Evolutionary conservation across 441 rosid genomes (phyloP).

Genomic region (Dalechampia spathulata): DNA sequence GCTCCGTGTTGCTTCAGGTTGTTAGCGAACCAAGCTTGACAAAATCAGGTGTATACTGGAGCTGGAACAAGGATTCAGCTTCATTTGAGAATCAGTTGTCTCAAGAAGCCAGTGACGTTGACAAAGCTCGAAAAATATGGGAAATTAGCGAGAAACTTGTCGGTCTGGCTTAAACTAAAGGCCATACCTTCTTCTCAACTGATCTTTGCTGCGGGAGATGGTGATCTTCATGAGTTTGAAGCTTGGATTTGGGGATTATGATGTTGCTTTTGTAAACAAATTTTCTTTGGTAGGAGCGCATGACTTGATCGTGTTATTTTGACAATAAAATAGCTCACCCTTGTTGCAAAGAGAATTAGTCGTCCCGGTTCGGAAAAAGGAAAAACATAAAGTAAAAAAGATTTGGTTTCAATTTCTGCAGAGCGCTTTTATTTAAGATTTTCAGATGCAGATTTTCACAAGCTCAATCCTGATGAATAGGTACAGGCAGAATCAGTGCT

Average conservation of each 20-base stretch:
- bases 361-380: no score
- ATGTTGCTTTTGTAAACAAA: conserved; percentile 20
- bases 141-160: conserved; percentile 63
- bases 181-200: neutral
- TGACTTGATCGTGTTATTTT: conserved; percentile 10
- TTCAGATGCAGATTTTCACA: no score
- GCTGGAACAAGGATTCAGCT: conserved; percentile 61
- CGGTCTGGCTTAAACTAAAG: conserved; percentile 38
- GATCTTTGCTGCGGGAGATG: conserved; percentile 15
- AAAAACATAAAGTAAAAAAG: no score
- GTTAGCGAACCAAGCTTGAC: conserved; percentile 59
- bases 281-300: conserved; percentile 21
- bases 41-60: conserved; percentile 64
- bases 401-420: no score
- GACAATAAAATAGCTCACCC: conserved; percentile 28
- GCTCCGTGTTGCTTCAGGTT: conserved; percentile 30
- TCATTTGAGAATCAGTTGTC: conserved; percentile 61
- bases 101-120: conserved; percentile 47
- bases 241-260: conserved; percentile 14
- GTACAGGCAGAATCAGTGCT: no score
- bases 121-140: conserved; percentile 56
- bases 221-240: conserved; percentile 11
- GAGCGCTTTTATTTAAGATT: no score
- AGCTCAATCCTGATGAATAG: no score
- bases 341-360: conserved; percentile 8